phyloP scores from a whole-genome alignment of 495 filamentous ascomycete species.

The Opeltia flavorubescens region DNA sequence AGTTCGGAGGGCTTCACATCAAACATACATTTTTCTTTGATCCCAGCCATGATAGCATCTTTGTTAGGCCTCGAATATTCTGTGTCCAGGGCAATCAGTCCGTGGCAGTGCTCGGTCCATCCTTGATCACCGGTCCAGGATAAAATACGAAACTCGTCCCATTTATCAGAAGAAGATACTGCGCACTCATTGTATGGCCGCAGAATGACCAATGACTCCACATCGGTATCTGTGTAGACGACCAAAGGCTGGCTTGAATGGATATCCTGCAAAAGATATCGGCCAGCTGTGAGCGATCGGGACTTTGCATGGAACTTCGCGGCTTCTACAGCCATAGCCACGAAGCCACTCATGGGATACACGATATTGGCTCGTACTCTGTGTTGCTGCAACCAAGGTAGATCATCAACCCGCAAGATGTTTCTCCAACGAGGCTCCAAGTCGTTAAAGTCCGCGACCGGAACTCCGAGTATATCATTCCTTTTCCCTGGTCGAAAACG shows the following conservation, averaged over 20 bases:
- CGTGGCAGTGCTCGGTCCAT: slow-evolving; percentile 7
- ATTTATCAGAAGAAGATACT: not conserved
- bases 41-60: not conserved
- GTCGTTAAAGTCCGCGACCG: slow-evolving; percentile 11
- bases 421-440: slow-evolving; percentile 21
- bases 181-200: slow-evolving; percentile 9
- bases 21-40: not conserved
- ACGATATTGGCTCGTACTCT: slow-evolving; percentile 9
- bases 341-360: slow-evolving; percentile 11
- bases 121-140: slow-evolving; percentile 1
- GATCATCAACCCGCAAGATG: slow-evolving; percentile 13
- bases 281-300: slow-evolving; percentile 5
- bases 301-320: slow-evolving; percentile 1
- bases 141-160: slow-evolving; percentile 2
- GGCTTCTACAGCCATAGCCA: slow-evolving; percentile 19
- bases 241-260: slow-evolving; percentile 19
- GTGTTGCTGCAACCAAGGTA: slow-evolving; percentile 17
- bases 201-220: slow-evolving; percentile 10
- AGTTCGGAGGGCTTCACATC: too few relatives aligned
- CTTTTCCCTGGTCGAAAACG: slow-evolving; percentile 14
- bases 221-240: slow-evolving; percentile 5
- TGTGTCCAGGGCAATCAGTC: not conserved
- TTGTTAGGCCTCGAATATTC: not conserved
- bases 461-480: slow-evolving; percentile 16
- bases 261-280: slow-evolving; percentile 15